These are phyloP conservation scores for Spizellomyces punctatus DNA, from an alignment of 192 early-diverging fungal species.

Conservation along the genomic window DNA sequence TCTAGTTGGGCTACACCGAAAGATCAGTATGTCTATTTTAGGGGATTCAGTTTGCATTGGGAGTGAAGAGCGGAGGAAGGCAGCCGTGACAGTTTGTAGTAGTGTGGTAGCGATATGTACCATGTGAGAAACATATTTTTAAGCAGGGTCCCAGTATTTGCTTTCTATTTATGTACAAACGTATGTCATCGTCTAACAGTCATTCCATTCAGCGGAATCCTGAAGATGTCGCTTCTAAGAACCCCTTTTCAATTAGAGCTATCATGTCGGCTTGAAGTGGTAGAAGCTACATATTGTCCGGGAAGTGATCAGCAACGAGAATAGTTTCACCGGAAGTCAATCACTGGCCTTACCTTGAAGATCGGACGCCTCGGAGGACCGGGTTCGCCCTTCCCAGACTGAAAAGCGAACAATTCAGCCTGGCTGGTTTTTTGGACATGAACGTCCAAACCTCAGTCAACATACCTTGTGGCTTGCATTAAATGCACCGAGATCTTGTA, in stretches of 20 bases:
- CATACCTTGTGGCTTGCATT: conserved; percentile 28
- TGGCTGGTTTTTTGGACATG: conserved; percentile 21
- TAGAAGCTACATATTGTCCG: conserved; percentile 32
- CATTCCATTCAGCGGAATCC: not conserved
- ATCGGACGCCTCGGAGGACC: conserved; percentile 40
- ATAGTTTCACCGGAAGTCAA: not conserved
- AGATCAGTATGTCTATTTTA: conserved; percentile 40
- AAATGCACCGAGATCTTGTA: conserved; percentile 34
- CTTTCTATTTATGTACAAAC: conserved; percentile 2
- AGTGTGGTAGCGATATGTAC: too few relatives aligned
- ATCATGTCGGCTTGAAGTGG: conserved; percentile 42
- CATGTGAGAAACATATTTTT: too few relatives aligned
- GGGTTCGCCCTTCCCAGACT: too few relatives aligned
- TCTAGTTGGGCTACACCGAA: conserved; percentile 31
- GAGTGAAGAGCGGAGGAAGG: not conserved
- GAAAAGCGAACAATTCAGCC: conserved; percentile 1
- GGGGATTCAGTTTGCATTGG: conserved; percentile 28
- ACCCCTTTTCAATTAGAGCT: conserved; percentile 51
- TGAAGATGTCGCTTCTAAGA: conserved; percentile 37
- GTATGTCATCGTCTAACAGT: not conserved
- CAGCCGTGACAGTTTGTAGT: too few relatives aligned
- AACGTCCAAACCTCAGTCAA: not conserved
- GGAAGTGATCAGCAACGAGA: not conserved
- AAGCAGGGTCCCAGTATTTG: too few relatives aligned
- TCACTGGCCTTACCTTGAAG: conserved; percentile 44